Conservation (phyloP, 176 grass and related monocot genomes). For the Typha latifolia region DNA sequence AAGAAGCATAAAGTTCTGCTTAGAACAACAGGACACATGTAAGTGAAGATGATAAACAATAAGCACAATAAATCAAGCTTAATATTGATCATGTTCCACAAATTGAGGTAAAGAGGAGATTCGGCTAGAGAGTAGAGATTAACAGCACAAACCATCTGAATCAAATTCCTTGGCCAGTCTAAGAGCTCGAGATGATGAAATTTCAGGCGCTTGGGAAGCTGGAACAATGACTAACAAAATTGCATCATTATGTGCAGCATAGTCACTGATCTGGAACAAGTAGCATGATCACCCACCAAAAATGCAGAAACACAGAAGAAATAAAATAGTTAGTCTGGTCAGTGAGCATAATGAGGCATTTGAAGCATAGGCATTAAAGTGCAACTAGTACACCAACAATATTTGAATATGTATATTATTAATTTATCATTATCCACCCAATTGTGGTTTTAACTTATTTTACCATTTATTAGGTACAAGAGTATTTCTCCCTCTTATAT, state of each 20-base stretch:
- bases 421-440: no score
- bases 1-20: conserved; percentile 9
- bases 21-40: neutral
- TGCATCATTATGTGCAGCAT: conserved; percentile 56
- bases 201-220: conserved; percentile 69
- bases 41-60: neutral
- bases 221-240: conserved; percentile 68
- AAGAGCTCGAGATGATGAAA: conserved; percentile 70
- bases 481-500: no score
- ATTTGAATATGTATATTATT: neutral
- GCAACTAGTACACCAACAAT: conserved; percentile 2
- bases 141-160: conserved; percentile 40
- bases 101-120: neutral
- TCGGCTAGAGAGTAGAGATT: neutral
- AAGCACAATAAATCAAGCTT: neutral
- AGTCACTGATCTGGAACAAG: conserved; percentile 42
- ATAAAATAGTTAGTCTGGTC: conserved; percentile 12
- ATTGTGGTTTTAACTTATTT: no score
- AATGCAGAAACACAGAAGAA: conserved; percentile 11
- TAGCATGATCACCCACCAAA: conserved; percentile 14
- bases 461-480: no score
- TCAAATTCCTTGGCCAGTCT: conserved; percentile 65
- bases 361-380: neutral
- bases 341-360: neutral
- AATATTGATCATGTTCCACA: neutral